A percentile compares a stretch with the other conserved stretches of the same genome.
Conservation (phyloP, 225 moss, liverwort and hornwort genomes). For the Polytrichum formosum region DNA sequence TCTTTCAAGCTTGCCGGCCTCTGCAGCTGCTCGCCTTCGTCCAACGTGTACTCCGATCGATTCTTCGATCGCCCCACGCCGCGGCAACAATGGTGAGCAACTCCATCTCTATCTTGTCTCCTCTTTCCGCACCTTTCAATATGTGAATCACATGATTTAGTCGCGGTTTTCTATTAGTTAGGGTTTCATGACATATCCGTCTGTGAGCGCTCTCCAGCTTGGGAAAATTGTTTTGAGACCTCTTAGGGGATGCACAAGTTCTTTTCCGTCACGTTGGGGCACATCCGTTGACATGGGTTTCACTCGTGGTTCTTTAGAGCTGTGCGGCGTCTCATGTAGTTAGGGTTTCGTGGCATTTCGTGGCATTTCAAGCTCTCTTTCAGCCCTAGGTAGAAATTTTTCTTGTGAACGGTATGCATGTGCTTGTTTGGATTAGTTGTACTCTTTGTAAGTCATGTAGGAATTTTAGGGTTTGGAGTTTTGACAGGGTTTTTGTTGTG, state of each 20-base stretch:
- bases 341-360: no score
- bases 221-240: no score
- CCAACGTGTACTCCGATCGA: not conserved
- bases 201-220: not conserved
- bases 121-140: not conserved
- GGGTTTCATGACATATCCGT: not conserved
- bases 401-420: not conserved
- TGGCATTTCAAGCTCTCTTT: no score
- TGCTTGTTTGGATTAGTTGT: not conserved
- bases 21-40: conserved; percentile 1
- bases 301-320: no score
- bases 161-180: not conserved
- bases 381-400: no score
- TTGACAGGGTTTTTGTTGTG: conserved; percentile 2
- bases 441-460: not conserved
- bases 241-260: no score
- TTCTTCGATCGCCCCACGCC: not conserved
- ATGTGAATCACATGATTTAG: not conserved
- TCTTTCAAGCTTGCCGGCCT: conserved; percentile 2
- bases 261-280: no score
- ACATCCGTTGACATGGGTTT: no score
- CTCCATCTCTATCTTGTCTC: not conserved
- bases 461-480: conserved; percentile 4
- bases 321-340: no score
- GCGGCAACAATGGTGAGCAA: not conserved